Base-by-base conservation (phyloP, 2,329 filamentous ascomycete genomes). In the Ophiostoma novo-ulmi region DNA sequence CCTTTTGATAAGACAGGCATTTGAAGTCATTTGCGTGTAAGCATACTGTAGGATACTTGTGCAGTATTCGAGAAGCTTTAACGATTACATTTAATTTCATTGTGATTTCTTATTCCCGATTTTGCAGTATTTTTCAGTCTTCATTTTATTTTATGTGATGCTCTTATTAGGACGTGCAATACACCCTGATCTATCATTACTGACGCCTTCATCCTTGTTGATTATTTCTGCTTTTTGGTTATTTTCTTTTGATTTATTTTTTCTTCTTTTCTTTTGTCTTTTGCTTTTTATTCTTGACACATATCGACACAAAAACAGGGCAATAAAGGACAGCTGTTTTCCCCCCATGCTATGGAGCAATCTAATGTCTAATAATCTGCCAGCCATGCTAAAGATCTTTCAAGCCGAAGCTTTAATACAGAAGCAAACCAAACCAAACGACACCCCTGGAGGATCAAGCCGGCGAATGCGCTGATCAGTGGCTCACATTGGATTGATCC, bases 391-490 rank as follows among this genome's bases (percentile, higher is more conserved):
- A 58, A 58, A 58, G 52, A 58, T 58, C n/a, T 20, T 39, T 8
- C 31, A 31, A 31, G 31, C 31, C 31, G 31, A 31, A 3, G 31
- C 31, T 31, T 31, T 31, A 31, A 31, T 31, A 31, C 31, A 48
- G 5, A 48, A 48, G 44, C 13, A 1, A 20, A 48, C 17, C 44
- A 14, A 48, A 20, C 26, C 13, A 48, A 48, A 11, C 38, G 44
- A 17, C 44, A 22, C 52, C 52, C 52, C 52, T 58, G 52, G 20
- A 58, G 17, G 7, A 58, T 17, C 31, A 11, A 64, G 35, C 2
- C 61, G 31, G 61, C 61, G 31, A 20, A 38, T 64, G 61, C 63
- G 63, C 63, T 65, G 63, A 65, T 65, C 63, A 39, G 63, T 39
- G 63, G 61, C 31, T 22, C 36, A 39, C n/a, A 64, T 39, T 26